Base-by-base conservation (phyloP, 352 stramenopile species). In the Pilasporangium apinafurcum region DNA sequence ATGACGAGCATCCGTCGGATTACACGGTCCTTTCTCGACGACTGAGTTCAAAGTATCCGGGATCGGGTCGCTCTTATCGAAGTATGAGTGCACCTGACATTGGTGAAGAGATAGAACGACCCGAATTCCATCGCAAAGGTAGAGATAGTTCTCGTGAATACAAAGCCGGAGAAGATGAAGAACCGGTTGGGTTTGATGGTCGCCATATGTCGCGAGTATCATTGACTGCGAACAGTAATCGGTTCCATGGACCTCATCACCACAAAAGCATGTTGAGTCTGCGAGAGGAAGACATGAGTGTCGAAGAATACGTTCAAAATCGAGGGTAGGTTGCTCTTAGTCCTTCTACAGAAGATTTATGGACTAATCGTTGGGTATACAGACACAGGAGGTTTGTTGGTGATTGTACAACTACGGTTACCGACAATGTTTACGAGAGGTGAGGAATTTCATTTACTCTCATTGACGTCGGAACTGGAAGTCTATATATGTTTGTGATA, bases 71-170 rank as follows among this genome's bases (percentile, higher is more conserved):
- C 30, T 72, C 66, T 8, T 55, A 59, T 24, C 60, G 79, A 44
- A 89, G 76, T 30, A 86, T 92, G 73, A 89, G 76, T 38, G 72
- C 70, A 24, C 76, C 76, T n/a, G 76, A 92, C 44, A 72, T 83
- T 38, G 52, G 56, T 0, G 76, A 92, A 31, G 76, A 91, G n/a
- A 35, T 81, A 14, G 53, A 62, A 2, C 57, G 51, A 13, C n/a
- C 31, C 0, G 53, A 63, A 13, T 51, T 43, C 8, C 24, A 39
- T 5, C 69, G 53, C 27, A 62, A 54, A 29, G 45, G 42, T 8
- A 54, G 66, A 8, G 67, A 79, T 18, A 83, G 62, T 37, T 39
- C 49, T 4, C 58, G 52, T 29, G 69, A 80, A 32, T 29, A 52
- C 18, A 63, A 64, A 2, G 16, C 32, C 9, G 20, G n/a, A 18